Evolutionary conservation across 768 basidiomycete species (phyloP), one percentile per base, ranked within the genome.

Genomic region (Naganishia friedmannii): DNA sequence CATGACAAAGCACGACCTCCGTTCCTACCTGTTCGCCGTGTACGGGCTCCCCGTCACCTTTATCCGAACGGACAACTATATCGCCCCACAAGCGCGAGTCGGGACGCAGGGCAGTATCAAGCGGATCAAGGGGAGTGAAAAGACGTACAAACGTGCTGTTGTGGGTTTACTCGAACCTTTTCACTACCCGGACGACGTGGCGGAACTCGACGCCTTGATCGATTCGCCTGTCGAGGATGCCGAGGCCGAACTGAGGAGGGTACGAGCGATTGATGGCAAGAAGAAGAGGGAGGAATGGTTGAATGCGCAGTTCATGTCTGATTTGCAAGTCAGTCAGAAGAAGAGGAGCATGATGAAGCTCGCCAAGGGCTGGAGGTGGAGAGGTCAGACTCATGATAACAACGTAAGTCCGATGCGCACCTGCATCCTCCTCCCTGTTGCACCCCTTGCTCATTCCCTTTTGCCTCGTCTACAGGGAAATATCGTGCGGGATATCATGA

Each of bases 1-100:
- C 53, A 85, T 94, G 81, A 96, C 93, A 53, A 97, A 97, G 82
- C 91, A 89, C 68, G 93, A 97, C 82, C 83, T 97, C 45, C 88
- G 92, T 48, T 89, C 90, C 0, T 93, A 95, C 78, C 86, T 97
- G 56, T 82, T 83, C 65, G 86, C 92, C 39, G 86, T 89, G n/a
- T 97, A 97, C 75, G 90, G 91, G 71, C 88, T 97, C 55, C 84
- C 88, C 76, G 89, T 90, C 70, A 95, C 93, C 8, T 96, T 94
- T 80, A 92, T 97, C 72, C 91, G 93, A 65, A 97, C 93, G n/a
- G 90, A 91, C 84, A 91, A 90, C 83, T 92, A 92, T 75, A 83
- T 88, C 70, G 86, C 89, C 0, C 86, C 88, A 53, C 75, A 86
- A 23, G 77, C 77, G 13, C 81, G 84, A 19, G 53, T 66, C 9